Conservation (phyloP, 352 stramenopile species). For the Aphanomyces invadans region DNA sequence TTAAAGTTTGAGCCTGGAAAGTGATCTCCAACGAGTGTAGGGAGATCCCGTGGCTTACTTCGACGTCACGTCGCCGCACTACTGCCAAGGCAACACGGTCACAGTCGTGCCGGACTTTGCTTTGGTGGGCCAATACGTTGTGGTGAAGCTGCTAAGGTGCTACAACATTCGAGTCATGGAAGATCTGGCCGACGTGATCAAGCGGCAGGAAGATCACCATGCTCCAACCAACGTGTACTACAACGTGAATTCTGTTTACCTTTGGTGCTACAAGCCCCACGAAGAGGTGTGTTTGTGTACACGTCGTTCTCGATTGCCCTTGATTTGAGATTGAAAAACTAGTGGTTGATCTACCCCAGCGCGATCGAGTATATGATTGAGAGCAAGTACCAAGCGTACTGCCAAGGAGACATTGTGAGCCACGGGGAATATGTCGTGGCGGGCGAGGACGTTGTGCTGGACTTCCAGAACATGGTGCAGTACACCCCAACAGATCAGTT, state of each 20-base stretch:
- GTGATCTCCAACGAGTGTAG: no score
- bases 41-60: constrained; percentile 19
- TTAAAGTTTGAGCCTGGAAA: no score
- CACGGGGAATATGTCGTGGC: constrained; percentile 3
- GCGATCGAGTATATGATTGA: constrained; percentile 23
- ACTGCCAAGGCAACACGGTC: constrained; percentile 17
- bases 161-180: constrained; percentile 24
- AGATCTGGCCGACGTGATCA: constrained; percentile 21
- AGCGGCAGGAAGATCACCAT: constrained; percentile 20
- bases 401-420: constrained; percentile 6
- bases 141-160: constrained; percentile 18
- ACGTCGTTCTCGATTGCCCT: not conserved
- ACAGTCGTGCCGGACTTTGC: constrained; percentile 24
- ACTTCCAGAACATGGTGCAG: constrained; percentile 19
- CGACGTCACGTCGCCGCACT: constrained; percentile 21
- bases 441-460: constrained; percentile 13
- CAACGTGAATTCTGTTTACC: constrained; percentile 8
- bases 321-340: no score
- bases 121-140: constrained; percentile 16
- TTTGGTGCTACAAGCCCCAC: constrained; percentile 23
- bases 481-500: not conserved
- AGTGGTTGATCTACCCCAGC: constrained; percentile 17
- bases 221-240: not conserved
- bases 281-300: constrained; percentile 23
- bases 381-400: constrained; percentile 20